Base-by-base conservation (phyloP, 2,329 filamentous ascomycete genomes). In the Metarhizium brunneum region DNA sequence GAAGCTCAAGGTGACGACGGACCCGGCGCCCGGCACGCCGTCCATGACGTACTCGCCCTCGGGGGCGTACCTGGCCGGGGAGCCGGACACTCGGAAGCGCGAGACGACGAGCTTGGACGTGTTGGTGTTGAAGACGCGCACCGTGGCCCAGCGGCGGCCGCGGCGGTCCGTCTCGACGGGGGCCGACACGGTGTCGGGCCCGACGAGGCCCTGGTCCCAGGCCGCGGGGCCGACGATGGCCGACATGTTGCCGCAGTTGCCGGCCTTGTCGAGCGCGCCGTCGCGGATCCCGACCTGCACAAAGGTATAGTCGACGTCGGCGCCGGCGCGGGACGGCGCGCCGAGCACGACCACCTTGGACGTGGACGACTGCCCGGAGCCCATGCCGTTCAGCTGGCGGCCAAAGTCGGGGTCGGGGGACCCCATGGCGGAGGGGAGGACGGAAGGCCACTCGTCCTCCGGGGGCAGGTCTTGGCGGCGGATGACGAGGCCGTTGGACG, bases 211-310 rank as follows among this genome's bases (percentile, higher is more conserved):
- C 57, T 62, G 59, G 52, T 71, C 69, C 65, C 67, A 69, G 2
- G 64, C 64, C 47, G 63, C 62, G 0, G 87, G 86, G 0, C 86
- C 87, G 49, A 90, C 78, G 0, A 82, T 78, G 45, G 80, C 77
- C 6, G 76, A 82, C 84, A 90, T 86, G 66, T 90, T 90, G n/a
- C 87, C 87, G 65, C 86, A 90, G 62, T 89, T 90, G 29, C 85
- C 83, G 0, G 83, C 82, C 62, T 82, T 78, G 63, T 90, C 86
- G 2, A 90, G 75, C 36, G 73, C 69, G 4, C 73, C 72, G 61
- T 85, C 77, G 53, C 79, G 78, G 54, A 90, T 79, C 2, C 86
- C 86, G 6, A 90, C 73, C 43, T 85, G 82, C 1, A 86, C 80
- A 65, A 90, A 90, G 0, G 86, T 90, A 64, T 86, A 90, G 57